Conservation (phyloP, 805 yeast species). For the Sugiyamaella lignohabitans region DNA sequence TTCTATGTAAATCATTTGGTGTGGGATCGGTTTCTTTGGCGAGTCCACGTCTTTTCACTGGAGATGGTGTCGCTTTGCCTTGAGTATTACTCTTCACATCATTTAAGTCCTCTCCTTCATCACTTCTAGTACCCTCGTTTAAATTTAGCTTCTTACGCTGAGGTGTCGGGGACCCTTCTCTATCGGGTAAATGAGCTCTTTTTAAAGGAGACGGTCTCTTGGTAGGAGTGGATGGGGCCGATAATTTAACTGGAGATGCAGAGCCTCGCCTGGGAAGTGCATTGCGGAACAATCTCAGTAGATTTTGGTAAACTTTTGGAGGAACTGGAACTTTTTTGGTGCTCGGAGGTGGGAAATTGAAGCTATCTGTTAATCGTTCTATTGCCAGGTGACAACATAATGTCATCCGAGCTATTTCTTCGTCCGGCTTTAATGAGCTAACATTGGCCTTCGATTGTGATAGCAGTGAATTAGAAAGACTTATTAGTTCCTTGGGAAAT, state of each 20-base stretch:
- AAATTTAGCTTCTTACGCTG: neutral
- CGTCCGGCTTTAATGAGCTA: slow-evolving; percentile 18
- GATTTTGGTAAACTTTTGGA: slow-evolving; percentile 17
- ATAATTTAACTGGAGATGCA: too few species aligned
- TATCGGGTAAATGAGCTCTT: neutral
- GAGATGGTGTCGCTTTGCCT: slow-evolving; percentile 11
- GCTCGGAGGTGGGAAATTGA: slow-evolving; percentile 14
- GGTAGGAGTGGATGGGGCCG: neutral
- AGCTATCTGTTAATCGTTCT: slow-evolving; percentile 13
- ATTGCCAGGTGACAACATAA: slow-evolving; percentile 23
- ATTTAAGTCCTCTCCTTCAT: slow-evolving; percentile 1
- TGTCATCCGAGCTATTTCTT: slow-evolving; percentile 21
- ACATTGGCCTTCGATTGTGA: slow-evolving; percentile 15
- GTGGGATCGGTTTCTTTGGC: slow-evolving; percentile 21
- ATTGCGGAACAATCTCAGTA: slow-evolving; percentile 19
- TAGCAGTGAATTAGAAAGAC: neutral
- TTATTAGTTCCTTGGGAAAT: neutral
- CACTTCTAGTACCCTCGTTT: neutral
- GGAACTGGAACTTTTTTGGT: slow-evolving; percentile 18
- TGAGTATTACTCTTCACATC: neutral
- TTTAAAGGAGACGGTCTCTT: neutral
- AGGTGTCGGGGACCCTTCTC: slow-evolving; percentile 6
- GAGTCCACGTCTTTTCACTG: slow-evolving; percentile 15
- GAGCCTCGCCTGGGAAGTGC: slow-evolving; percentile 3
- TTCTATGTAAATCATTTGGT: slow-evolving; percentile 13